Percentiles rank a stretch among this genome's conserved stretches.
These are phyloP conservation scores for Pseudogymnoascus sp. DNA, from an alignment of 2,329 filamentous ascomycete genomes.

Conservation along the genomic window DNA sequence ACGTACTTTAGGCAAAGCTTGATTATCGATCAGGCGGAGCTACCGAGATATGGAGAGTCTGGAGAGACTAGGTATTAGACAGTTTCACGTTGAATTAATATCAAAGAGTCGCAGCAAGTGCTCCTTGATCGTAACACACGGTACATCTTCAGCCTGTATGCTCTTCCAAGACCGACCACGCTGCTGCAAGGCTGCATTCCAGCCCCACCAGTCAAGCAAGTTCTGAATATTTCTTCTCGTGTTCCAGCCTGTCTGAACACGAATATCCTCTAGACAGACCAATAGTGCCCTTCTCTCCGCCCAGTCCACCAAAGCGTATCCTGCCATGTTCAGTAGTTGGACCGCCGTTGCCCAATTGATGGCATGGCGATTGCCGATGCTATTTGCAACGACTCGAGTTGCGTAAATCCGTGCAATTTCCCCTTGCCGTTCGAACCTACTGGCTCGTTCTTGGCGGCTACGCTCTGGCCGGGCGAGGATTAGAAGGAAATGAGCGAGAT, in stretches of 20 bases:
- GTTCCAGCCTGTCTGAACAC: neutral
- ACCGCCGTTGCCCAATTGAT: constrained; percentile 1
- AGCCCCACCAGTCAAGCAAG: constrained; percentile 3
- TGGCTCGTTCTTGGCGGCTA: neutral
- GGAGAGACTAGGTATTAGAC: neutral
- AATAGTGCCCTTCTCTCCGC: neutral
- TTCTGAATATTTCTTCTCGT: neutral
- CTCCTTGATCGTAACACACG: neutral
- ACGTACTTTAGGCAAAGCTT: neutral
- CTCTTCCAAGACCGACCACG: neutral
- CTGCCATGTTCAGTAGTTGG: neutral
- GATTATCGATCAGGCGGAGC: neutral
- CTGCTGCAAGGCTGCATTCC: neutral
- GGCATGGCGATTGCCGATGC: neutral
- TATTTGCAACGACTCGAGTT: neutral
- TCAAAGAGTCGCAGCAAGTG: neutral
- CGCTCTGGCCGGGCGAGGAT: constrained; percentile 11
- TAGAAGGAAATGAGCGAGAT: constrained; percentile 12
- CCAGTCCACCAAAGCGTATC: neutral
- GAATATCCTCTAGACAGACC: neutral
- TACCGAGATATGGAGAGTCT: neutral
- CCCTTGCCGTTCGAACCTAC: neutral
- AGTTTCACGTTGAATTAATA: neutral
- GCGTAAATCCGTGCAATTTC: neutral
- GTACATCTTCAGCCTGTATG: neutral